Evolutionary conservation across 2,329 filamentous ascomycete species (phyloP).

Genomic region (Fusarium verrucosum): DNA sequence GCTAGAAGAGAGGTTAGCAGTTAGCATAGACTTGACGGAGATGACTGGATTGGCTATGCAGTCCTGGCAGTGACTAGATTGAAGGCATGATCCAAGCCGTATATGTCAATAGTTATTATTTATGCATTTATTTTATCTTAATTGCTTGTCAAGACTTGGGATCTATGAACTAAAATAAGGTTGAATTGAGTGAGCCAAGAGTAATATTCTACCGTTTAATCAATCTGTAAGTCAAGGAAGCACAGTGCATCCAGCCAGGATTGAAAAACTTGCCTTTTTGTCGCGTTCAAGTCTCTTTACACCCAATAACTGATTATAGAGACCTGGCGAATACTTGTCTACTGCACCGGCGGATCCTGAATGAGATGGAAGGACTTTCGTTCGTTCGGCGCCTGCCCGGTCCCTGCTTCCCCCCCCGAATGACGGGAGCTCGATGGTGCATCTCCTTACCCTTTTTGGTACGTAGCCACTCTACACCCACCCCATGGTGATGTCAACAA

Average conservation of each 20-base stretch:
- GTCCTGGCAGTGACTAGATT: neutral
- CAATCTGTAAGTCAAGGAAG: neutral
- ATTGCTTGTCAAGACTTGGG: neutral
- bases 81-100: neutral
- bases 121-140: neutral
- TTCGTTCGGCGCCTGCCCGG: conserved; percentile 13
- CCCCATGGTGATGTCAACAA: neutral
- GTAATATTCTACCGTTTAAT: too few species aligned
- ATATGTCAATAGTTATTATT: neutral
- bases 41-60: neutral
- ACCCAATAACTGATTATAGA: neutral
- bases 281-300: neutral
- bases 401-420: conserved; percentile 24
- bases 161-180: neutral
- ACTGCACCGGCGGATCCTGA: too few species aligned
- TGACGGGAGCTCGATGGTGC: neutral
- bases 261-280: neutral
- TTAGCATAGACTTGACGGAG: neutral
- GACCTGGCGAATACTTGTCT: conserved; percentile 10
- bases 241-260: conserved; percentile 7
- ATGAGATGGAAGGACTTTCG: conserved; percentile 22
- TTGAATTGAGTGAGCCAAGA: neutral
- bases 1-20: neutral
- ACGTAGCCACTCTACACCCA: conserved; percentile 1
- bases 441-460: conserved; percentile 5